phyloP scores from a whole-genome alignment of 2,329 filamentous ascomycete genomes.

The Emmonsiellopsis sp. region DNA sequence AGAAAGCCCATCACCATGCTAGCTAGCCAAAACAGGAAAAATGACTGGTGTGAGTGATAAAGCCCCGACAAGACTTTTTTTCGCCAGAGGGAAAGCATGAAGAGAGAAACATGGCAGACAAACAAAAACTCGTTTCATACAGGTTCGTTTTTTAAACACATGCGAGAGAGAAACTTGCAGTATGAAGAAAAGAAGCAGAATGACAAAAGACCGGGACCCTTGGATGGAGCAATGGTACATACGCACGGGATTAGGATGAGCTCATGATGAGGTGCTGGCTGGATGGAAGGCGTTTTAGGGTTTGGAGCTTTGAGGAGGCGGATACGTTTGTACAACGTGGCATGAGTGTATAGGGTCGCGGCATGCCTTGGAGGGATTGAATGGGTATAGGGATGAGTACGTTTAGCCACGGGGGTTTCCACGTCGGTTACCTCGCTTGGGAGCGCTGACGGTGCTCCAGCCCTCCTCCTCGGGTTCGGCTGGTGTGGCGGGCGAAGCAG shows the following conservation, averaged over 20 bases:
- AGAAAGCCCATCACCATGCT: constrained; percentile 6
- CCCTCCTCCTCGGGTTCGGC: constrained; percentile 34
- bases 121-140: background rate
- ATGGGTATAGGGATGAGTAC: background rate
- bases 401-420: constrained; percentile 16
- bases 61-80: constrained; percentile 1
- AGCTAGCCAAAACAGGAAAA: constrained; percentile 8
- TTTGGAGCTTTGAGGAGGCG: background rate
- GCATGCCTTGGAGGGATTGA: background rate
- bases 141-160: background rate
- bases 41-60: background rate
- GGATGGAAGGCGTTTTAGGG: background rate
- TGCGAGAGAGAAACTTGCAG: background rate
- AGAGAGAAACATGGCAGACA: background rate
- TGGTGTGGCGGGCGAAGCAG: constrained; percentile 21
- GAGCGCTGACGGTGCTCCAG: constrained; percentile 40
- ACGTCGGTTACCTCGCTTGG: constrained; percentile 37
- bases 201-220: background rate
- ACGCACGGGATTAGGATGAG: background rate
- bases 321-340: background rate
- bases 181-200: background rate
- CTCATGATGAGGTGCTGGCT: background rate
- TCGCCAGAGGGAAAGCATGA: background rate
- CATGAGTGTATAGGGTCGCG: background rate
- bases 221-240: background rate